Evolutionary conservation across 23 red algal genomes (phyloP).

Genomic region (Pyropia haitanensis): DNA sequence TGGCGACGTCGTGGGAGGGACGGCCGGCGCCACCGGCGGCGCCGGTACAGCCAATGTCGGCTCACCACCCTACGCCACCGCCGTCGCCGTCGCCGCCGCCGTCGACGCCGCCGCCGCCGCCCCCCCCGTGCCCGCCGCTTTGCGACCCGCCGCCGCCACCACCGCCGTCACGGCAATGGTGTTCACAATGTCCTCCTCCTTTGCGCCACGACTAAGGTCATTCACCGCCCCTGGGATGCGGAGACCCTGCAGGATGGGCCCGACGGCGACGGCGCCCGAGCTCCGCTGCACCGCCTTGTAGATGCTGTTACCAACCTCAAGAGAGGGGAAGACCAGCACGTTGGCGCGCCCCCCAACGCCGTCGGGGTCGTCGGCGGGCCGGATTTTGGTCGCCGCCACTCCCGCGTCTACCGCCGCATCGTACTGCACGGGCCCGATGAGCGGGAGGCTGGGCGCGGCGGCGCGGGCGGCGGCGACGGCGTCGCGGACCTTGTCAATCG

Average conservation of each 20-base stretch:
- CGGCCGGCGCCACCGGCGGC: no score
- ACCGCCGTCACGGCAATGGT: constrained; percentile 14
- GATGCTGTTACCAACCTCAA: neutral
- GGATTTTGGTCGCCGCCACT: neutral
- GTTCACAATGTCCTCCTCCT: constrained; percentile 4
- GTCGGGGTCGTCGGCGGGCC: neutral
- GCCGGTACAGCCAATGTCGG: no score
- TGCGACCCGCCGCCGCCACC: no score
- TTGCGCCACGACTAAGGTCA: constrained; percentile 5
- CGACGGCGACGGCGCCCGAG: constrained; percentile 6
- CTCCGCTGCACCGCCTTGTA: constrained; percentile 22
- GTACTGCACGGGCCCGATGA: constrained; percentile 11
- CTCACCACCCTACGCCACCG: no score
- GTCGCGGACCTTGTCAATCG: constrained; percentile 22
- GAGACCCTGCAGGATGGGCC: constrained; percentile 12
- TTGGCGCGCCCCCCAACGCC: constrained; percentile 8
- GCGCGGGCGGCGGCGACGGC: neutral
- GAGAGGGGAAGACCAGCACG: constrained; percentile 16
- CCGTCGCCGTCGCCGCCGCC: no score
- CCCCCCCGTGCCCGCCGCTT: no score
- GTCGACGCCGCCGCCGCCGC: no score
- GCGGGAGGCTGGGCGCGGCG: neutral
- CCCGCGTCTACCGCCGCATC: constrained; percentile 8
- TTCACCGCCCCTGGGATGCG: constrained; percentile 1
- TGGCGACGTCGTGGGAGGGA: no score